Conservation (phyloP, 805 yeast species). For the Kodamaea neixiangensis region DNA sequence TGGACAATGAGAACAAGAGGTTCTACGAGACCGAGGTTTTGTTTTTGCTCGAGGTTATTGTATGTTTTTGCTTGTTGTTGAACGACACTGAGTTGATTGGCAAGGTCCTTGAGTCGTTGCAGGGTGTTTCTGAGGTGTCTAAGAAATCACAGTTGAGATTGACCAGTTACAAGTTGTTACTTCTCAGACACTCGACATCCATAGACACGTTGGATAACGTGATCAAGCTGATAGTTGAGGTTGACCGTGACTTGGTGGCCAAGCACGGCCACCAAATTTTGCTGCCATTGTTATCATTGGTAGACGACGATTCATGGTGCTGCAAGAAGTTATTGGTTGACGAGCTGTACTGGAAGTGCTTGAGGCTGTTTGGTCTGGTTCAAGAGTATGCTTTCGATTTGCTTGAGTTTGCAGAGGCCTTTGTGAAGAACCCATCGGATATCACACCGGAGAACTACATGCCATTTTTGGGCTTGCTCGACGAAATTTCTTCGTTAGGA, state of each 20-base stretch:
- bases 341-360: constrained; percentile 54
- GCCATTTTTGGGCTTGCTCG: constrained; percentile 68
- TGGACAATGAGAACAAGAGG: constrained; percentile 32
- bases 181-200: constrained; percentile 37
- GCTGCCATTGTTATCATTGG: constrained; percentile 52
- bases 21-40: constrained; percentile 48
- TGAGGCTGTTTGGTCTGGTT: constrained; percentile 50
- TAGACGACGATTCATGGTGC: constrained; percentile 48
- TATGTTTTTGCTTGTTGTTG: constrained; percentile 36
- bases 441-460: constrained; percentile 57
- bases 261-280: constrained; percentile 47
- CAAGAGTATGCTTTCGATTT: constrained; percentile 45
- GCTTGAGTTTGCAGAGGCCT: constrained; percentile 47
- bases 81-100: constrained; percentile 26
- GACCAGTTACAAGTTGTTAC: constrained; percentile 51
- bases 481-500: constrained; percentile 79
- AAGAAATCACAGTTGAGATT: constrained; percentile 44
- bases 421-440: constrained; percentile 35
- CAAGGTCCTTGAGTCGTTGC: constrained; percentile 16
- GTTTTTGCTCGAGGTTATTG: constrained; percentile 48
- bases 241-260: constrained; percentile 45
- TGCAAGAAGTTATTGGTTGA: constrained; percentile 34
- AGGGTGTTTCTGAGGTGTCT: constrained; percentile 20
- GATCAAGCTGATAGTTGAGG: constrained; percentile 6
- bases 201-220: not conserved